phyloP scores from a whole-genome alignment of 768 basidiomycete species.

The Lepiota brunneoincarnata region DNA sequence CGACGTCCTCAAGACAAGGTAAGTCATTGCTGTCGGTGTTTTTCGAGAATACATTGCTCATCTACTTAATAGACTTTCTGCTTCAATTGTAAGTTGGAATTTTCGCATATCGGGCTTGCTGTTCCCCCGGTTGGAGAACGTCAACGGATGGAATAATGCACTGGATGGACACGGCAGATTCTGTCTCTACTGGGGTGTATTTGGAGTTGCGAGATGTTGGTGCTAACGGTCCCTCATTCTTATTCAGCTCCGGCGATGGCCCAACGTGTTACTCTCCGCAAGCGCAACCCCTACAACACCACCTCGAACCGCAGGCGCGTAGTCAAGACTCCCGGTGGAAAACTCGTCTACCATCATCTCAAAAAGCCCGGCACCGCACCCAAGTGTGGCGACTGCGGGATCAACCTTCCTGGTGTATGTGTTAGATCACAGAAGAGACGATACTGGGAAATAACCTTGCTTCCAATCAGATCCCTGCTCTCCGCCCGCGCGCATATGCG shows the following conservation, averaged over 20 bases:
- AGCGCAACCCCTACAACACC: conserved; percentile 98
- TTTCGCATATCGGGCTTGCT: conserved; percentile 6
- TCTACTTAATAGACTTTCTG: conserved; percentile 9
- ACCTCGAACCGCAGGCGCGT: conserved; percentile 92
- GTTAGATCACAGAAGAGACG: background rate
- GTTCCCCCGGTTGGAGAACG: conserved; percentile 6
- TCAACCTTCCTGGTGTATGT: conserved; percentile 89
- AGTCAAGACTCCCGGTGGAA: conserved; percentile 98
- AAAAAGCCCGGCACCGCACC: conserved; percentile 91
- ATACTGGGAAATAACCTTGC: background rate
- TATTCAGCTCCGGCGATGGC: conserved; percentile 61
- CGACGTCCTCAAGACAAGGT: conserved; percentile 70
- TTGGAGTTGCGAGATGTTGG: background rate
- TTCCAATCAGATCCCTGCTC: conserved; percentile 74
- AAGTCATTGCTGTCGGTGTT: conserved; percentile 20
- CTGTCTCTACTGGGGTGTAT: background rate
- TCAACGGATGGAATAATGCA: background rate
- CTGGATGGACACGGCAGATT: background rate
- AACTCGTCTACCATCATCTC: conserved; percentile 96
- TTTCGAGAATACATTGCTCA: conserved; percentile 18
- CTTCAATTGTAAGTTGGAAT: conserved; percentile 31
- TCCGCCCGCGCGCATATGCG: conserved; percentile 94
- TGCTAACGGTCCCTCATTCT: conserved; percentile 8
- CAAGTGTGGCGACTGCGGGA: conserved; percentile 98
- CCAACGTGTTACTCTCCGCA: conserved; percentile 99